These are phyloP conservation scores for Debaryomycetaceae sp. DNA, from an alignment of 1,139 yeast species.

Conservation along the genomic window DNA sequence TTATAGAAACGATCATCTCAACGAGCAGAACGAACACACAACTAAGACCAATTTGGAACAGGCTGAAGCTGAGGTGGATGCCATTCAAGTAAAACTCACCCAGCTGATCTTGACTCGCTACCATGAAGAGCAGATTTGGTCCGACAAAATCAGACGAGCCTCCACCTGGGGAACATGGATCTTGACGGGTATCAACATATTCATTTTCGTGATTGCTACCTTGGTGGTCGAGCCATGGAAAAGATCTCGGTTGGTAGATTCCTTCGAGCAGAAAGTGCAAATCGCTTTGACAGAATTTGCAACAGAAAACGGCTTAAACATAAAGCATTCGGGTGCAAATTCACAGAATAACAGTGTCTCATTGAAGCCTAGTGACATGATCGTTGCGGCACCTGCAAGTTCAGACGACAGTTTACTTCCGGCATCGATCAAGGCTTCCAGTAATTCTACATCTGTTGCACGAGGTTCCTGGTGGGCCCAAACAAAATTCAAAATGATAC, in stretches of 20 bases:
- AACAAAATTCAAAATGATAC: neutral
- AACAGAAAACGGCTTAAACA: neutral
- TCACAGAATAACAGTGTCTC: too few species aligned
- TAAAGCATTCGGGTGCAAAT: too few species aligned
- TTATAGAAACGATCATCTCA: conserved; percentile 76
- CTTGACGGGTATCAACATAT: conserved; percentile 81
- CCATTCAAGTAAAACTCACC: conserved; percentile 64
- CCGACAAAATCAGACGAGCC: conserved; percentile 89
- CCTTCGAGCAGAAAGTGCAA: conserved; percentile 79
- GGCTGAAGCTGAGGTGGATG: conserved; percentile 67
- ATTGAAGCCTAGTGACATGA: too few species aligned
- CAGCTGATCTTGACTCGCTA: conserved; percentile 82
- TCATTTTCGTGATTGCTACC: conserved; percentile 77
- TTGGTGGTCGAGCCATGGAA: conserved; percentile 94
- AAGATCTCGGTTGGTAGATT: conserved; percentile 69
- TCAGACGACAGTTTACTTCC: too few species aligned
- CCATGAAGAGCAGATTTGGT: conserved; percentile 98
- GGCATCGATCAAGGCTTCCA: too few species aligned
- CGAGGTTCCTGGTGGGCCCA: neutral
- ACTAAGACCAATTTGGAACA: conserved; percentile 49
- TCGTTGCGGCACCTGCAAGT: too few species aligned
- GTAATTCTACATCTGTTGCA: too few species aligned
- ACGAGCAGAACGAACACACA: conserved; percentile 58
- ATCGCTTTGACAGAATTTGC: conserved; percentile 24
- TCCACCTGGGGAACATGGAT: conserved; percentile 97